These are phyloP conservation scores for Lachnellula cervina DNA, from an alignment of 2,329 filamentous ascomycete genomes.

Conservation along the genomic window DNA sequence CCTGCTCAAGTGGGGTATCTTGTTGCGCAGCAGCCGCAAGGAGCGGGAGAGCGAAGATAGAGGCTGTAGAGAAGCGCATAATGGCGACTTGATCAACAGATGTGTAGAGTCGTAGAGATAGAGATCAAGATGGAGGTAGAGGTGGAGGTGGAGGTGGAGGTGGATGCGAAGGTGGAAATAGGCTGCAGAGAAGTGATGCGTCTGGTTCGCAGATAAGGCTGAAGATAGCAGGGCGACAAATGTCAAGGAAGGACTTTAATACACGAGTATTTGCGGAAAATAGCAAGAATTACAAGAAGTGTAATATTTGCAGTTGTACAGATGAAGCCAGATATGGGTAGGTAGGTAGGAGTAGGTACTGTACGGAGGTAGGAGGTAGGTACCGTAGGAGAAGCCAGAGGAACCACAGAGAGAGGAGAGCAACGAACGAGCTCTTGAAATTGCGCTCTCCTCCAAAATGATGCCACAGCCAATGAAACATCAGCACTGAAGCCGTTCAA, in stretches of 20 bases:
- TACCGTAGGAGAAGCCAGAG: neutral
- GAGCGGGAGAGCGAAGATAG: constrained; percentile 51
- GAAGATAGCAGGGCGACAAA: constrained; percentile 7
- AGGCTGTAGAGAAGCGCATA: constrained; percentile 54
- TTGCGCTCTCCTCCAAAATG: neutral
- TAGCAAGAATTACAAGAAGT: constrained; percentile 18
- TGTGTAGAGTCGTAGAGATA: neutral
- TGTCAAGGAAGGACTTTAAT: constrained; percentile 15
- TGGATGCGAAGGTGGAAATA: constrained; percentile 6
- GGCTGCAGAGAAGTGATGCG: constrained; percentile 5
- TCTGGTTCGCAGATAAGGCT: constrained; percentile 16
- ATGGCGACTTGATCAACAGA: constrained; percentile 7
- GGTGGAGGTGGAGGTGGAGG: constrained; percentile 8
- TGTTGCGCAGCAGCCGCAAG: constrained; percentile 50
- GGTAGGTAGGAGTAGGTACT: neutral
- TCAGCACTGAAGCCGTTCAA: too few relatives aligned
- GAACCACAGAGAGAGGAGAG: neutral
- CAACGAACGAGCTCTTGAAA: neutral
- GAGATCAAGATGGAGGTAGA: constrained; percentile 4
- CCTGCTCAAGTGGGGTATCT: constrained; percentile 48
- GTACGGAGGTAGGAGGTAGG: too few relatives aligned
- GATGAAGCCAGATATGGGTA: constrained; percentile 13
- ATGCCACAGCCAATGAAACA: too few relatives aligned
- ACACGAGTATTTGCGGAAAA: constrained; percentile 1
- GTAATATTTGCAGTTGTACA: constrained; percentile 1